Evolutionary conservation across 2,329 filamentous ascomycete genomes (phyloP).

Genomic region (Exophiala lecanii-corni): DNA sequence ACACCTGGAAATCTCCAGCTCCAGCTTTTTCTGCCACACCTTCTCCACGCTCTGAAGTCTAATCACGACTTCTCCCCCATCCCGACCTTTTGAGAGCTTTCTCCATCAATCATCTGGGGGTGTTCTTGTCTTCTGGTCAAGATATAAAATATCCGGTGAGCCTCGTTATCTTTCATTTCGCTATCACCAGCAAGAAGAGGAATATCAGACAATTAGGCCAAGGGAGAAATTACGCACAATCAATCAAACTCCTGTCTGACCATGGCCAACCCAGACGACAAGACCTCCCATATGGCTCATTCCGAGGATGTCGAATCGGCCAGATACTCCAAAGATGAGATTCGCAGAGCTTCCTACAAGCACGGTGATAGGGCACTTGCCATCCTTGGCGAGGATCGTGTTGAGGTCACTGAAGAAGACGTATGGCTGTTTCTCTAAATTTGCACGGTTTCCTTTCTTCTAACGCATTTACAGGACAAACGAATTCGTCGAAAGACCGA

Average conservation of each 20-base stretch:
- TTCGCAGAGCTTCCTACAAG: conserved; percentile 9
- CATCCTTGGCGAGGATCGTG: conserved; percentile 26
- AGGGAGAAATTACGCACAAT: neutral
- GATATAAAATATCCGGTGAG: too few relatives aligned
- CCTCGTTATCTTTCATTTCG: too few relatives aligned
- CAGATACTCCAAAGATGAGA: conserved; percentile 9
- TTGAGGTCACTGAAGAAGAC: conserved; percentile 36
- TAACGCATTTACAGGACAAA: conserved; percentile 38
- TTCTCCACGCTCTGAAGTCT: neutral
- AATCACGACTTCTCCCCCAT: neutral
- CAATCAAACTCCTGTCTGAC: neutral
- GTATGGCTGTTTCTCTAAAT: conserved; percentile 18
- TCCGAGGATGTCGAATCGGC: conserved; percentile 20
- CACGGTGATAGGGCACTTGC: conserved; percentile 26
- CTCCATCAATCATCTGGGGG: too few relatives aligned
- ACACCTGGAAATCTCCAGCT: too few relatives aligned
- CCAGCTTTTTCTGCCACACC: neutral
- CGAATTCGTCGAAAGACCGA: conserved; percentile 60
- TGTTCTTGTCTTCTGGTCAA: too few relatives aligned
- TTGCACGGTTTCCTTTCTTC: neutral
- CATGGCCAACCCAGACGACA: conserved; percentile 19
- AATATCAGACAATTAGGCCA: too few relatives aligned
- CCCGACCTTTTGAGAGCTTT: too few relatives aligned
- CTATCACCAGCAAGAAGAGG: too few relatives aligned
- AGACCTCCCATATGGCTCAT: conserved; percentile 16